Base-by-base conservation (phyloP, 176 grass and related monocot species). In the Carex pumila region DNA sequence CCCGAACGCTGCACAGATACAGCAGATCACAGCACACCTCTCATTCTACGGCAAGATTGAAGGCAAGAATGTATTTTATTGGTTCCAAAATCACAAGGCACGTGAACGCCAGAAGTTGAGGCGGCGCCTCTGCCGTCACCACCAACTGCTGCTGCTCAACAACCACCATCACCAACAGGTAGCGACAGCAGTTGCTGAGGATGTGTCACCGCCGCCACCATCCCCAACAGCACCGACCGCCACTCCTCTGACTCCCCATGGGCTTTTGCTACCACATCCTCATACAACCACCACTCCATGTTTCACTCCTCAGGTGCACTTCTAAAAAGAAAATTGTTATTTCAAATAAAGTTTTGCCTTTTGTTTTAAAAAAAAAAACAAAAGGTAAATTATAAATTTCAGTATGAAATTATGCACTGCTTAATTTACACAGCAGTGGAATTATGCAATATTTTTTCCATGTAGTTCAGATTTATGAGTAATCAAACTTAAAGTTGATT, bases 61-160 rank as follows among this genome's bases (percentile, higher is more conserved):
- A 88, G 94, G 91, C 30, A 97, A 97, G 61, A 97, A 97, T 69
- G 94, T 97, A 49, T 97, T 97, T 84, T 97, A 97, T 85, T 97
- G 94, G 91, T 97, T 97, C 63, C 94, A 97, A 79, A 97, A 97
- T 85, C 94, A 97, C 88, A 97, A 97, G 86, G 94, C 94, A 25
- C 88, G 94, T 49, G 91, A 94, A 49, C 86, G 91, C 0, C 91
- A 94, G 90, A 88, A 92, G 1, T 89, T 97, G 70, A 91, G 91
- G 17, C 89, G 94, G 6, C 85, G 91, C 22, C 84, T 94, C 77
- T 88, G 92, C 75, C 79, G 88, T 19, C 86, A 90, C 0, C 94
- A 97, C 81, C 91, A 91, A 58, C 79, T 66, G 74, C 85, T 62
- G 41, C 18, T 83, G 12, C 43, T 83, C 7, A 78, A 61, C 52